Evolutionary conservation across 768 basidiomycete species (phyloP).

Genomic region (Collybia sordida): DNA sequence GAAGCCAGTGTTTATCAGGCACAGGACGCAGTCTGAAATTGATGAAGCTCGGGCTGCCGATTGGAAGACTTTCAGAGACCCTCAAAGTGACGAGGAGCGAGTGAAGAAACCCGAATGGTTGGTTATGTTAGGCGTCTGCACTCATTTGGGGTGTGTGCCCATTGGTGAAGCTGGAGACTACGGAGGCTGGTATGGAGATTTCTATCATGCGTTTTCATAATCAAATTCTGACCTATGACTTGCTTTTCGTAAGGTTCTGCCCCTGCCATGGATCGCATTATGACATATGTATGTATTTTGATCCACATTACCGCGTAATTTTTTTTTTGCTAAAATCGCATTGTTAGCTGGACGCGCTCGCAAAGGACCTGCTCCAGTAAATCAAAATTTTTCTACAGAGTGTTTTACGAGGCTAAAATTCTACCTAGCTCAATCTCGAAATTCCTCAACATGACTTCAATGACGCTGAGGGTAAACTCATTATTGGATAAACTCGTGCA

Average conservation of each 20-base stretch:
- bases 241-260: conserved; percentile 78
- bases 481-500: conserved; percentile 66
- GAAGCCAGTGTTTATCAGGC: conserved; percentile 99
- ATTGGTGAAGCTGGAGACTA: conserved; percentile 97
- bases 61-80: conserved; percentile 89
- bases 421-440: conserved; percentile 85
- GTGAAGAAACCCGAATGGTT: conserved; percentile 97
- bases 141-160: conserved; percentile 97
- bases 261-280: conserved; percentile 99
- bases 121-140: conserved; percentile 92
- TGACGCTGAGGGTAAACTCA: conserved; percentile 81
- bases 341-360: conserved; percentile 84
- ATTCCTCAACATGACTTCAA: conserved; percentile 87
- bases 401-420: background rate
- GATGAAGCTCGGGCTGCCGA: conserved; percentile 85
- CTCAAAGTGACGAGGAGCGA: conserved; percentile 85
- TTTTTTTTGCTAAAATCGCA: conserved; percentile 12
- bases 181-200: conserved; percentile 84
- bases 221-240: conserved; percentile 2
- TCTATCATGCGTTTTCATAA: background rate
- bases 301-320: background rate
- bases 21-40: conserved; percentile 89
- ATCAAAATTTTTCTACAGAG: conserved; percentile 21
- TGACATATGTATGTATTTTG: conserved; percentile 77
- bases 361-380: conserved; percentile 94